phyloP scores from a whole-genome alignment of 331 rosid genomes.

The Acacia pycnantha region DNA sequence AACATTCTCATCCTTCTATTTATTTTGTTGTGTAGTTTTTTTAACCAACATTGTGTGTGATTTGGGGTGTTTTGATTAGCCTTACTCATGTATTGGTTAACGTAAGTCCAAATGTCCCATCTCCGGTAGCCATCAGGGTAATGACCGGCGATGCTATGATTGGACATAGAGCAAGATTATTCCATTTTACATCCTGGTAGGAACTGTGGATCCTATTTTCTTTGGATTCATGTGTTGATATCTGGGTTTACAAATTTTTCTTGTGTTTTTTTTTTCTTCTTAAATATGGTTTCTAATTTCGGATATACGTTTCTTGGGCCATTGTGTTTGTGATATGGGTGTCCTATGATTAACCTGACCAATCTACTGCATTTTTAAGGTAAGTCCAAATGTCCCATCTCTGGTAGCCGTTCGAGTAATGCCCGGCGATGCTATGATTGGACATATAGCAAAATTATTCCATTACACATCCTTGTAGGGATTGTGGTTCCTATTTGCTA shows the following conservation, averaged over 20 bases:
- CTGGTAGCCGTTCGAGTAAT: neutral
- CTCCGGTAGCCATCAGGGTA: neutral
- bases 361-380: neutral
- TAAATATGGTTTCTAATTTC: no score
- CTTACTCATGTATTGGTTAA: neutral
- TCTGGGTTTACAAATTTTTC: neutral
- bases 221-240: neutral
- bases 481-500: neutral
- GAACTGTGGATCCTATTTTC: neutral
- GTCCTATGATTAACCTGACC: no score
- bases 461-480: neutral
- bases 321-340: neutral
- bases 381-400: neutral
- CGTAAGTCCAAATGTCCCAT: neutral
- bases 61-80: neutral
- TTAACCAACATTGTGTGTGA: neutral
- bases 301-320: no score
- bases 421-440: neutral
- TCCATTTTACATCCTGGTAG: neutral
- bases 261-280: no score
- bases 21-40: neutral
- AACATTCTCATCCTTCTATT: neutral
- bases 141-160: neutral
- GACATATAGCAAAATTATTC: neutral
- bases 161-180: neutral